These are phyloP conservation scores for Bombardia bombarda DNA, from an alignment of 495 filamentous ascomycete genomes.

Conservation along the genomic window DNA sequence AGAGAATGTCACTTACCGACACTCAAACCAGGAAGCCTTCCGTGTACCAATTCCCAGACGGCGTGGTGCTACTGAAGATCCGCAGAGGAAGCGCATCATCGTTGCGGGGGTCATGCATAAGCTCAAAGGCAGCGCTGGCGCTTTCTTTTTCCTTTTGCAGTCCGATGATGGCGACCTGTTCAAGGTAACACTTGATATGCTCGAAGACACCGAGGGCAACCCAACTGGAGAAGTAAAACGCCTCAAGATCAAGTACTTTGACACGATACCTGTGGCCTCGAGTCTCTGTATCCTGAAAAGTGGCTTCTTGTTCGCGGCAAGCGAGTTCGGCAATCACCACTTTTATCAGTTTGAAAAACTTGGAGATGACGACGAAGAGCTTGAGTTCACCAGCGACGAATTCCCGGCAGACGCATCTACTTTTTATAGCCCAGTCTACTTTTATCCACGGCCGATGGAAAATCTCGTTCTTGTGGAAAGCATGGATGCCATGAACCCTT, in stretches of 20 bases:
- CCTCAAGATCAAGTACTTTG: conserved; percentile 95
- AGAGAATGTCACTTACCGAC: conserved; percentile 89
- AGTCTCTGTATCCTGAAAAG: conserved; percentile 89
- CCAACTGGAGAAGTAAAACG: conserved; percentile 70
- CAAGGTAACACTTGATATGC: conserved; percentile 90
- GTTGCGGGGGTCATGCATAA: conserved; percentile 93
- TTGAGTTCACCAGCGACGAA: conserved; percentile 73
- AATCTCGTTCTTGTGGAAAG: conserved; percentile 81
- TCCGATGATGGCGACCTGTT: conserved; percentile 95
- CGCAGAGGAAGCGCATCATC: conserved; percentile 77
- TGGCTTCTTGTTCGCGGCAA: conserved; percentile 88
- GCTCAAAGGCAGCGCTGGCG: conserved; percentile 68
- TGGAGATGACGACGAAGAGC: conserved; percentile 90
- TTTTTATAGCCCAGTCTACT: conserved; percentile 68
- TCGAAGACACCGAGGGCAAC: conserved; percentile 69
- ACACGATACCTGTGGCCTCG: conserved; percentile 83
- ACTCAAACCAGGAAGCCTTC: conserved; percentile 84
- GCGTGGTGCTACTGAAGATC: conserved; percentile 81
- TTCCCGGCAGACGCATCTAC: conserved; percentile 66
- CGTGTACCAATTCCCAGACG: conserved; percentile 84
- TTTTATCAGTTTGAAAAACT: conserved; percentile 98
- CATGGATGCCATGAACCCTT: conserved; percentile 82
- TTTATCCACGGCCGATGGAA: conserved; percentile 68
- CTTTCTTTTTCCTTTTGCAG: conserved; percentile 96
- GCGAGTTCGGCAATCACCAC: conserved; percentile 85